phyloP scores from a whole-genome alignment of 1,284 basidiomycete species.

The Moesziomyces sp. region DNA sequence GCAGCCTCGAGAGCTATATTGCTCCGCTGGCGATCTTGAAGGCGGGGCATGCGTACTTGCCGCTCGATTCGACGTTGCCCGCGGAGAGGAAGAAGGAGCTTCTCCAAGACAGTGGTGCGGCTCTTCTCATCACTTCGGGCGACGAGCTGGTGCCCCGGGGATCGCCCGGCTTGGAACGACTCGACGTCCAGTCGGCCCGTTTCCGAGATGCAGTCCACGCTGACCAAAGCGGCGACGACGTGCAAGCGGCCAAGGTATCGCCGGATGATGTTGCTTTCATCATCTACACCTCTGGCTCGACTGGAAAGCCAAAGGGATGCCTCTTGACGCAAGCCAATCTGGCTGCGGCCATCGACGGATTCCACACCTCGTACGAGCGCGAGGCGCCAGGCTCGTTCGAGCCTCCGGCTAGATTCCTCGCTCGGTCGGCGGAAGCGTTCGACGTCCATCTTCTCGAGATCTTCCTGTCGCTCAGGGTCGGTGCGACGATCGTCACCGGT shows the following conservation, averaged over 20 bases:
- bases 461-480: constrained; percentile 60
- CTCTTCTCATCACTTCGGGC: constrained; percentile 32
- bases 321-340: constrained; percentile 57
- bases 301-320: constrained; percentile 63
- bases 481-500: constrained; percentile 63
- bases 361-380: constrained; percentile 42
- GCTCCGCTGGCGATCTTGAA: constrained; percentile 53
- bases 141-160: constrained; percentile 4
- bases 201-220: constrained; percentile 8
- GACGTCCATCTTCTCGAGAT: constrained; percentile 67
- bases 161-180: constrained; percentile 1
- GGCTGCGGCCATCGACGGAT: constrained; percentile 53
- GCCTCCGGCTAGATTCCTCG: constrained; percentile 54
- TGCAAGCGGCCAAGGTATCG: not conserved
- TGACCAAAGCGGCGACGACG: not conserved
- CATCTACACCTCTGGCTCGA: constrained; percentile 65
- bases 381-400: constrained; percentile 48
- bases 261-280: constrained; percentile 58
- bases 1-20: constrained; percentile 57
- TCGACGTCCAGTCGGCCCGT: constrained; percentile 14
- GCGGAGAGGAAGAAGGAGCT: constrained; percentile 61
- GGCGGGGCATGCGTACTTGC: constrained; percentile 62
- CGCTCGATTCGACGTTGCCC: constrained; percentile 66
- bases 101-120: constrained; percentile 51
- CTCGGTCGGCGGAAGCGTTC: constrained; percentile 64